Evolutionary conservation across 352 stramenopile genomes (phyloP), one percentile per base, ranked within the genome.

Genomic region (Phytophthora cryptogea): DNA sequence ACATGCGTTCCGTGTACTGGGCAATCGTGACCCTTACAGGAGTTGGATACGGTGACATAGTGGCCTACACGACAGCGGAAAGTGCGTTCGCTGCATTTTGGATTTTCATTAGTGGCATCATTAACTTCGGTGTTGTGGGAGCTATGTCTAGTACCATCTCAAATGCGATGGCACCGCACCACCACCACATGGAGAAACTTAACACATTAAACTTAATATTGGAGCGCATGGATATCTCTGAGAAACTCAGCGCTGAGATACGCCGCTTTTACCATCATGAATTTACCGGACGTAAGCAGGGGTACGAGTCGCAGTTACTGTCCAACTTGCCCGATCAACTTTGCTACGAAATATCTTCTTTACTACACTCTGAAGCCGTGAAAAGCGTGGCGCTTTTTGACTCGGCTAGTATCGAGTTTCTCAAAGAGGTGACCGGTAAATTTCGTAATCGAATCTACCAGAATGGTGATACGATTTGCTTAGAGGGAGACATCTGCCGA

Each of bases 71-170:
- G 2, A 94, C 85, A 1, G 54, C 73, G 0, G 83, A 94, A 50
- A 90, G 70, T 36, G 78, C 81, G 14, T 92, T 88, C 26, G 82
- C 85, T 0, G 79, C 82, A 9, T 16, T 88, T 0, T 94, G 85
- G 85, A 88, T 90, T 47, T 94, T 88, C 53, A 32, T 90, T 1
- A 75, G 80, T 9, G 80, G 80, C 2, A 75, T 92, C 20, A 75
- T 94, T 49, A 94, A 94, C 59, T 94, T 90, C 57, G 81, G 71
- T 6, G 78, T 92, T 13, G 74, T 94, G 2, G 85, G 83, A 2
- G 85, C 85, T 1, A 94, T 94, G 76, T 94, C 83, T 1, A 91
- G 76, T 33, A 91, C 77, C 0, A 87, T 94, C 46, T 80, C 80
- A 4, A 89, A 83, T 14, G 68, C 89, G 1, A 76, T 89, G 30